phyloP scores from a whole-genome alignment of 2,329 filamentous ascomycete species.

The Aspergillus tanneri region DNA sequence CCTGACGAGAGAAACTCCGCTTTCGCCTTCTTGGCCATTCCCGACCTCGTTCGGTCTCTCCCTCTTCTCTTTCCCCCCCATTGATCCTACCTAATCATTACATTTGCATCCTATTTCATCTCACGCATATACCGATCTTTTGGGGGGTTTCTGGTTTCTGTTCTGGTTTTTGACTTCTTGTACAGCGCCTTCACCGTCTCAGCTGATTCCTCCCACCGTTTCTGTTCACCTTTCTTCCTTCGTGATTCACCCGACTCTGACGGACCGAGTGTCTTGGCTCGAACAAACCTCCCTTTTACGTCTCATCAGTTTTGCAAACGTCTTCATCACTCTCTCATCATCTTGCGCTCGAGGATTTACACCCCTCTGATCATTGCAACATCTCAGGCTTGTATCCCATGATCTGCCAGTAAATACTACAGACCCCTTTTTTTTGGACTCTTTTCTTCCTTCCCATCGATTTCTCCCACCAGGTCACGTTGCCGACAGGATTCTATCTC shows the following conservation, averaged over 20 bases:
- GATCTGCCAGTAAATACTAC: constrained; percentile 14
- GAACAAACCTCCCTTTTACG: constrained; percentile 20
- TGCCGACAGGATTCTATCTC: constrained; percentile 15
- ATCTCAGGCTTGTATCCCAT: constrained; percentile 8
- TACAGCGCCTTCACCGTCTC: background rate
- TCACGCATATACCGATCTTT: constrained; percentile 1
- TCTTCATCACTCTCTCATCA: constrained; percentile 11
- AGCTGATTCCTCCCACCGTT: background rate
- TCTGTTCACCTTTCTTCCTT: constrained; percentile 6
- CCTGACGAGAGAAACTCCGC: constrained; percentile 14
- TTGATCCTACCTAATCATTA: background rate
- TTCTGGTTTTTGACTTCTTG: background rate
- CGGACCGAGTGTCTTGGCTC: constrained; percentile 21
- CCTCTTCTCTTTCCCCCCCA: constrained; percentile 3
- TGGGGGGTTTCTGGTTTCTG: background rate
- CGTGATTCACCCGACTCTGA: constrained; percentile 15
- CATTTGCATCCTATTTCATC: background rate
- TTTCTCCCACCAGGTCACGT: constrained; percentile 11
- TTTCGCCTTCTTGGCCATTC: constrained; percentile 12
- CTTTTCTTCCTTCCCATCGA: constrained; percentile 4
- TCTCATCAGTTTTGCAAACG: constrained; percentile 18
- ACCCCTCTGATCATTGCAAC: constrained; percentile 7
- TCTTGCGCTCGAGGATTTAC: constrained; percentile 9
- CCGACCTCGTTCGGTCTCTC: background rate
- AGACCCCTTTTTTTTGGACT: background rate